Conservation (phyloP, 306 rosid genomes). For the Hippophae tibetana region DNA sequence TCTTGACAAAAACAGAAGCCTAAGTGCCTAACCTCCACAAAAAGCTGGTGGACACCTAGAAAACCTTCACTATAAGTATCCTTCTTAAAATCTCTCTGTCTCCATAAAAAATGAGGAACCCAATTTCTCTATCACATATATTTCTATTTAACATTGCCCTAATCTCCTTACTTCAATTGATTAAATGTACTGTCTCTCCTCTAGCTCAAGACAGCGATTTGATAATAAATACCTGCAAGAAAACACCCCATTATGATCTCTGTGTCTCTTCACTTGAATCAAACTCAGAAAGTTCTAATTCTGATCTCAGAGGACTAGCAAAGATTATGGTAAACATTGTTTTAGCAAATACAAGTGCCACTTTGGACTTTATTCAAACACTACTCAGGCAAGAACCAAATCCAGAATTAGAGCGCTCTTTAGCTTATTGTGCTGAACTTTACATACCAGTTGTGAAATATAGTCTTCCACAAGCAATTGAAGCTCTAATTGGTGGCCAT, state of each 20-base stretch:
- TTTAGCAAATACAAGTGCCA: conserved; percentile 16
- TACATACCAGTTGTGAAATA: conserved; percentile 69
- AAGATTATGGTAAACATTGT: conserved; percentile 11
- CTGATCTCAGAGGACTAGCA: conserved; percentile 22
- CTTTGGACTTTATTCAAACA: conserved; percentile 15
- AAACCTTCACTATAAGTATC: not conserved
- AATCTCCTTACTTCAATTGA: not conserved
- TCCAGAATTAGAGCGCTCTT: conserved; percentile 30
- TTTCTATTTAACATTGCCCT: conserved; percentile 4
- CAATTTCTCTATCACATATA: not conserved
- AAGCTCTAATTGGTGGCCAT: conserved; percentile 44
- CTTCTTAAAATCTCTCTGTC: no score
- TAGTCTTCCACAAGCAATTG: conserved; percentile 70
- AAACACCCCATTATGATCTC: conserved; percentile 21
- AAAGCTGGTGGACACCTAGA: not conserved
- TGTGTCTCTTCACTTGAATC: conserved; percentile 25
- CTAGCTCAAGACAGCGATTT: not conserved
- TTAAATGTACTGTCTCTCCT: not conserved
- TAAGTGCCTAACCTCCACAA: not conserved
- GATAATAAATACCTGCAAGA: conserved; percentile 18
- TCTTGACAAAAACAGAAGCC: no score
- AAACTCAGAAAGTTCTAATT: conserved; percentile 16
- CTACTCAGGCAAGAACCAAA: conserved; percentile 19
- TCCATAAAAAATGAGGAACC: not conserved
- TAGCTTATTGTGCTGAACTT: conserved; percentile 73